Conservation (phyloP, 78 protist genomes). For the Dictyostelium intermedium region DNA sequence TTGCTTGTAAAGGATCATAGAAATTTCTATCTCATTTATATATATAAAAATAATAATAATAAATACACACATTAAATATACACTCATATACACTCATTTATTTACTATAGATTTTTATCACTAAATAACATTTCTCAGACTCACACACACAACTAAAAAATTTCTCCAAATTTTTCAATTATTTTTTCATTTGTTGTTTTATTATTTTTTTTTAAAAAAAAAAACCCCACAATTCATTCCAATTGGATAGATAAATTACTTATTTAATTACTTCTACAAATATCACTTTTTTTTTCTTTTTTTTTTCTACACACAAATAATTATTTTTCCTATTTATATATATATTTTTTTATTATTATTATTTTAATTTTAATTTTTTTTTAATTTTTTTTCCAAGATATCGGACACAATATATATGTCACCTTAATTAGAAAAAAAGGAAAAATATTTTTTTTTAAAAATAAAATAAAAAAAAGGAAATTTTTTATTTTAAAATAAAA, state of each 20-base stretch:
- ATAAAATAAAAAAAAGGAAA: not conserved
- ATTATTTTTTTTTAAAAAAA: not conserved
- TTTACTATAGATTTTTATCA: not conserved
- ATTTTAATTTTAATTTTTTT: not conserved
- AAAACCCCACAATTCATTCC: too few relatives aligned
- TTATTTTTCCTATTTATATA: too few relatives aligned
- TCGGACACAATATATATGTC: not conserved
- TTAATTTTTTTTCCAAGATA: not conserved
- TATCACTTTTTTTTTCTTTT: not conserved
- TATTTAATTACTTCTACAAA: not conserved
- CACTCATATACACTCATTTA: too few relatives aligned
- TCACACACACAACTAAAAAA: not conserved
- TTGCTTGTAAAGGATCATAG: too few relatives aligned
- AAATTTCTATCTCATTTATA: too few relatives aligned
- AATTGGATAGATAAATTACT: not conserved
- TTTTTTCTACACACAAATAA: not conserved
- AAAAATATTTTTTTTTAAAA: too few relatives aligned
- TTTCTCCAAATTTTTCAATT: not conserved
- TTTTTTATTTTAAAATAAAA: too few relatives aligned
- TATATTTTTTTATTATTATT: not conserved
- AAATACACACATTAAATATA: not conserved
- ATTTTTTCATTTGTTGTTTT: not conserved
- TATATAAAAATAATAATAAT: too few relatives aligned
- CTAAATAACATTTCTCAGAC: not conserved
- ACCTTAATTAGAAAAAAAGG: not conserved